Base-by-base conservation (phyloP, 108 stramenopile genomes). In the Mediolabrus comicus region DNA sequence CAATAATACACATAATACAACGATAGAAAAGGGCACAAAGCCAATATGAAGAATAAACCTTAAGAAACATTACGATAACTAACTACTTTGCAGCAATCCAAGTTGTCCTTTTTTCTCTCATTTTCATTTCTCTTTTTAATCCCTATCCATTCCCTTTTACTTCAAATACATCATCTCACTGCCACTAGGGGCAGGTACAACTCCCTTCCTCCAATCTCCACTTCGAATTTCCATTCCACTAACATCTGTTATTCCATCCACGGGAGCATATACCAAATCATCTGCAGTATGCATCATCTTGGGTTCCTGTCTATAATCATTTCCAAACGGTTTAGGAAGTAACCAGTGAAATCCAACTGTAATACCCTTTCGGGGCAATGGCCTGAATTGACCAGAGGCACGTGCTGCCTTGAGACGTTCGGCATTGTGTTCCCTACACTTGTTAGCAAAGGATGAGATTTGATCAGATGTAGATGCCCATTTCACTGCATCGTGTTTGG, bases 321-420 rank as follows among this genome's bases (percentile, higher is more conserved):
- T 86, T 39, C 95, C 93, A 76, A 97, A 95, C 34, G 94, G 96
- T 66, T 96, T 89, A 36, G 95, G 96, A 35, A 97, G 62, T 58
- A 97, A 77, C 93, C 93, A 96, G 65, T 97, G 96, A 65, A 96
- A 72, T 12, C 92, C 93, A 41, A 97, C 72, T 16, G 92, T 91
- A 11, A 97, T 81, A 27, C 92, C 95, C 80, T 95, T 96, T 24
- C 94, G 87, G 24, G 95, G 95, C 4, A 85, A 35, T 17, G 92
- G 92, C 46, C 62, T 60, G 78, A 86, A 95, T 41, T 89, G 84
- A 9, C 95, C 95, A 29, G 81, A 77, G 10, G 90, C 95, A 19
- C 73, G 83, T 16, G 95, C 95, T 5, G 84, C 85, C 57, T 79
- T 54, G 28, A 95, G 78, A 31, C 91, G 78, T 16, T 89, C 88